Base-by-base conservation (phyloP, 2,329 filamentous ascomycete genomes). In the Fusarium liriodendri region DNA sequence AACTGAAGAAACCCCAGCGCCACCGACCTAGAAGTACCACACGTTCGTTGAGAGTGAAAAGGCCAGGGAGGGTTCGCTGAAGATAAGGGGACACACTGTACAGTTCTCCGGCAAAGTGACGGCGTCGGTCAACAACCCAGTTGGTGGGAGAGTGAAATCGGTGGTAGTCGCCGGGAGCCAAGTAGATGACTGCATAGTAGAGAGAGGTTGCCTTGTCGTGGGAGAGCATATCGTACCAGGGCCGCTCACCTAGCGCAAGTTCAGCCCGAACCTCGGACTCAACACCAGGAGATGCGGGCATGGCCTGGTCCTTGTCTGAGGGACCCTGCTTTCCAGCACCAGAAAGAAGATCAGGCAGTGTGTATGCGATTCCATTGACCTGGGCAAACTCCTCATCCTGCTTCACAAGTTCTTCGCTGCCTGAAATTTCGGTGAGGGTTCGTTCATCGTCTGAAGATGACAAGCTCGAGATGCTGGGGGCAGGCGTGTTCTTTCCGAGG, bases 1-100 rank as follows among this genome's bases (percentile, higher is more conserved):
- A 98, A 75, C 92, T 94, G 87, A 99, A 99, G 89, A 99, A 98
- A 20, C 97, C 97, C 90, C 95, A 97, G 65, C 95, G 93, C 97
- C 97, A 99, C 67, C 95, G 90, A 20, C 97, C 97, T 2, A 99
- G 88, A 1, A 99, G 90, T 1, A 97, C 97, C 27, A 99, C 95
- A 64, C 97, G 92, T 85, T 99, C 97, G 83, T 99, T 99, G 22
- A 99, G 88, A 0, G 96, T 98, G 85, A 99, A 99, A 1, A 99
- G 90, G 2, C 96, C 96, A 0, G 97, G 97, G 0, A 99, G 88
- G 0, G 94, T 97, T 74, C 94, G 93, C 82, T 98, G 95, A 14
- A 99, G 89, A 83, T 98, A 99, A 0, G 97, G 97, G 0, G 95
- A 97, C 6, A 99, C 97, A 63, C 93, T 96, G 87, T 94, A 99